phyloP scores from a whole-genome alignment of 106 monocot species.

The Narthecium ossifragum region DNA sequence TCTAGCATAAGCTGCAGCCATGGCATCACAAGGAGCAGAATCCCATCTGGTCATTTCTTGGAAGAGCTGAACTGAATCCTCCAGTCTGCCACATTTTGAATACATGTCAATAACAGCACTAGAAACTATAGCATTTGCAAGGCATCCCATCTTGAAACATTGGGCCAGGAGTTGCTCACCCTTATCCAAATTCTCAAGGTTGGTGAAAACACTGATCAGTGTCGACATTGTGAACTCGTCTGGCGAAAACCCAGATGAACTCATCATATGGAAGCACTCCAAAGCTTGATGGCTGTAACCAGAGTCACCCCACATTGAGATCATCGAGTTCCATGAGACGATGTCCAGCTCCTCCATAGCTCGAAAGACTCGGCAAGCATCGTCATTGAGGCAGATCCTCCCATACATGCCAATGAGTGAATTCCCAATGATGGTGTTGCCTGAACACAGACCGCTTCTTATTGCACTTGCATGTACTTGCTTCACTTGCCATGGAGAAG shows the following conservation, averaged over 20 bases:
- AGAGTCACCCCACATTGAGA: conserved; percentile 30
- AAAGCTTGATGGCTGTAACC: conserved; percentile 18
- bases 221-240: conserved; percentile 65
- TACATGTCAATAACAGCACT: conserved; percentile 86
- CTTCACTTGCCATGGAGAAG: conserved; percentile 28
- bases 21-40: conserved; percentile 42
- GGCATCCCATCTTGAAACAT: conserved; percentile 56
- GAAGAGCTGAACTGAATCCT: conserved; percentile 44
- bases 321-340: conserved; percentile 78
- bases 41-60: conserved; percentile 34
- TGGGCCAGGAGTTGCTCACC: conserved; percentile 70
- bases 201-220: conserved; percentile 34
- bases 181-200: conserved; percentile 25
- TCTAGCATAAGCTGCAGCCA: conserved; percentile 38
- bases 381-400: conserved; percentile 25
- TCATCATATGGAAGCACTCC: conserved; percentile 46
- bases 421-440: conserved; percentile 47
- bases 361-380: conserved; percentile 42
- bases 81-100: conserved; percentile 77
- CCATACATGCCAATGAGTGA: conserved; percentile 75
- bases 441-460: conserved; percentile 22
- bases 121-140: conserved; percentile 72
- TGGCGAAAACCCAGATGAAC: conserved; percentile 16
- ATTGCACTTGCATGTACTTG: conserved; percentile 48
- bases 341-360: conserved; percentile 39